phyloP scores from a whole-genome alignment of 2,329 filamentous ascomycete genomes.

The Colletotrichum shisoi region DNA sequence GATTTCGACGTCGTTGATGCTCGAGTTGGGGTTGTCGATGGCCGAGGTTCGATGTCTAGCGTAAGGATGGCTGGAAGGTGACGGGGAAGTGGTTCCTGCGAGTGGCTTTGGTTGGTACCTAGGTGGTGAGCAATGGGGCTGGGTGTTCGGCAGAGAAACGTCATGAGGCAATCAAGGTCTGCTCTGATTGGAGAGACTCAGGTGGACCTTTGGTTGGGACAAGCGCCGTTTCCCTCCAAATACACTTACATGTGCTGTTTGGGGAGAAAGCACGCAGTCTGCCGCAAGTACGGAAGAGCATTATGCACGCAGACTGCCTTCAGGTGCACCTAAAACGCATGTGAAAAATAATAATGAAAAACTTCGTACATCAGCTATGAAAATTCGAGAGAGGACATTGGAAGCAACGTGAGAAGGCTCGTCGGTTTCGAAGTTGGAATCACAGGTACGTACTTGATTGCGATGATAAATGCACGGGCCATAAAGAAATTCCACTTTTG shows the following conservation, averaged over 20 bases:
- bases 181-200: constrained; percentile 36
- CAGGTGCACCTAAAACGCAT: too few relatives aligned
- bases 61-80: constrained; percentile 37
- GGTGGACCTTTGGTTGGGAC: constrained; percentile 31
- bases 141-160: constrained; percentile 38
- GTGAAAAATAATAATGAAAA: too few relatives aligned
- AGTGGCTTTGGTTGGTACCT: constrained; percentile 31
- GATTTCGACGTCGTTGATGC: constrained; percentile 22
- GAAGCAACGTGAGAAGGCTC: background rate
- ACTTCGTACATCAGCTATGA: too few relatives aligned
- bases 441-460: background rate
- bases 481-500: constrained; percentile 23
- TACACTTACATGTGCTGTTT: background rate
- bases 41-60: constrained; percentile 27
- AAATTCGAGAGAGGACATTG: background rate
- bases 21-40: constrained; percentile 28
- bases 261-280: background rate
- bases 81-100: constrained; percentile 28
- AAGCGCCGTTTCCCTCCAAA: constrained; percentile 35
- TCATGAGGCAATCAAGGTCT: constrained; percentile 37
- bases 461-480: constrained; percentile 18
- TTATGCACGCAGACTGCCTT: background rate
- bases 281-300: background rate
- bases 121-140: constrained; percentile 37
- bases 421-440: background rate